Evolutionary conservation across 805 yeast species (phyloP).

Genomic region (Metschnikowia peoriensis): DNA sequence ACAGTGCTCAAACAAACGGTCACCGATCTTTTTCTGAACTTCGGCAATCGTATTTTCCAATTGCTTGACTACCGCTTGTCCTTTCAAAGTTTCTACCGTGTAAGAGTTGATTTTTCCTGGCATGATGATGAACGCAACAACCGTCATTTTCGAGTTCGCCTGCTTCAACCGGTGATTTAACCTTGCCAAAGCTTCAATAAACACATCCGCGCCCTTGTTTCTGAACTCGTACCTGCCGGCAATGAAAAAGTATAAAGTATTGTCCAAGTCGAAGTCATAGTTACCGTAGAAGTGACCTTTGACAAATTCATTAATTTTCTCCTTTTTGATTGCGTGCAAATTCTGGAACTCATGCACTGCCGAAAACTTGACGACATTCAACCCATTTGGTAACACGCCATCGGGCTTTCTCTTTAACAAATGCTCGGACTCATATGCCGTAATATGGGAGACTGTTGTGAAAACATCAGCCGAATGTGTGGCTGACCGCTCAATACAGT

Average conservation of each 20-base stretch:
- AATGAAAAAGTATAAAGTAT: slow-evolving; percentile 91
- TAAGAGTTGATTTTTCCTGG: slow-evolving; percentile 93
- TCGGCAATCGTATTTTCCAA: slow-evolving; percentile 85
- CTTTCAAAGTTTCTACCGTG: slow-evolving; percentile 92
- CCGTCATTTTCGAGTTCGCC: slow-evolving; percentile 81
- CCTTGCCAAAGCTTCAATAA: slow-evolving; percentile 88
- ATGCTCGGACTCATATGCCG: slow-evolving; percentile 95
- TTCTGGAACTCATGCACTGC: slow-evolving; percentile 98
- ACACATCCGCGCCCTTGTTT: slow-evolving; percentile 95
- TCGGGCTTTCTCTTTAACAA: slow-evolving; percentile 93
- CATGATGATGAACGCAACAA: slow-evolving; percentile 97
- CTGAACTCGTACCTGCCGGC: slow-evolving; percentile 97
- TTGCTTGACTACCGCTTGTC: slow-evolving; percentile 94
- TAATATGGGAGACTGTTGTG: slow-evolving; percentile 95
- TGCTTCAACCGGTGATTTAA: slow-evolving; percentile 84
- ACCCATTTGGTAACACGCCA: slow-evolving; percentile 95
- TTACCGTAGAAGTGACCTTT: slow-evolving; percentile 98
- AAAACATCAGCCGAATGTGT: slow-evolving; percentile 95
- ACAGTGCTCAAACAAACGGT: slow-evolving; percentile 86
- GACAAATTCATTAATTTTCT: slow-evolving; percentile 87
- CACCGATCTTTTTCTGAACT: slow-evolving; percentile 83
- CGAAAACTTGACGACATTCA: slow-evolving; percentile 91
- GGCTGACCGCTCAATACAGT: slow-evolving; percentile 95
- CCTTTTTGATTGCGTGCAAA: slow-evolving; percentile 88
- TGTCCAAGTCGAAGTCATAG: slow-evolving; percentile 89